Conservation (phyloP, 2,329 filamentous ascomycete species). For the Cytospora piceae region DNA sequence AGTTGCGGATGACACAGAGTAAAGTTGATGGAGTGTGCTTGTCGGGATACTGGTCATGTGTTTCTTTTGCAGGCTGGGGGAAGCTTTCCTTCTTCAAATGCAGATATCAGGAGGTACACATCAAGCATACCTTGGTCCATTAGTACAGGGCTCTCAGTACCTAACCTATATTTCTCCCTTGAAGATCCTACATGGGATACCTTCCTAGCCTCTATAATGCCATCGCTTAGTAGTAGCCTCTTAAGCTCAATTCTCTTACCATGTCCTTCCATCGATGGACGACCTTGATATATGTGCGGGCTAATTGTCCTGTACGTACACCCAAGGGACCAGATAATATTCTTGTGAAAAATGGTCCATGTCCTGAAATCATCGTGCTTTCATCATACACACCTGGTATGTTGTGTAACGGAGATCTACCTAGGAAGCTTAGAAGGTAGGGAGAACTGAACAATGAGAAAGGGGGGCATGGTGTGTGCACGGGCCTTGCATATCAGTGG, state of each 20-base stretch:
- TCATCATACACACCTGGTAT: too few species aligned
- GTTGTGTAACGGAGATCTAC: too few species aligned
- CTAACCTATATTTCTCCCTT: too few species aligned
- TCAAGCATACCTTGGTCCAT: too few species aligned
- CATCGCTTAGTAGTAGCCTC: background rate
- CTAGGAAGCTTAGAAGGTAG: too few species aligned
- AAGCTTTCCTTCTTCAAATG: background rate
- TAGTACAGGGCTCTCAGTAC: too few species aligned
- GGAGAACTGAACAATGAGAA: too few species aligned
- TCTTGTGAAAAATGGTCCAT: background rate
- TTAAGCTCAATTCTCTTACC: background rate
- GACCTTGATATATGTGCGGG: background rate
- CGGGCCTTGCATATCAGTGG: background rate
- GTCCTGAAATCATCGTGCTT: too few species aligned
- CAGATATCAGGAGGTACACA: too few species aligned
- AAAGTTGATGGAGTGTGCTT: background rate
- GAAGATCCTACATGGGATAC: too few species aligned
- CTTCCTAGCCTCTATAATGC: background rate
- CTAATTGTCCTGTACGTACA: background rate
- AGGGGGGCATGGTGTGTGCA: background rate
- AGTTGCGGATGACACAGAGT: background rate
- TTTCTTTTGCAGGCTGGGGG: background rate
- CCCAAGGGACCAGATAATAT: background rate
- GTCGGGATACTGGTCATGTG: background rate
- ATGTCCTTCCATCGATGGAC: background rate